Evolutionary conservation across 345 rosid genomes (phyloP), one percentile per base, ranked within the genome.

Genomic region (Trapa bicornis): DNA sequence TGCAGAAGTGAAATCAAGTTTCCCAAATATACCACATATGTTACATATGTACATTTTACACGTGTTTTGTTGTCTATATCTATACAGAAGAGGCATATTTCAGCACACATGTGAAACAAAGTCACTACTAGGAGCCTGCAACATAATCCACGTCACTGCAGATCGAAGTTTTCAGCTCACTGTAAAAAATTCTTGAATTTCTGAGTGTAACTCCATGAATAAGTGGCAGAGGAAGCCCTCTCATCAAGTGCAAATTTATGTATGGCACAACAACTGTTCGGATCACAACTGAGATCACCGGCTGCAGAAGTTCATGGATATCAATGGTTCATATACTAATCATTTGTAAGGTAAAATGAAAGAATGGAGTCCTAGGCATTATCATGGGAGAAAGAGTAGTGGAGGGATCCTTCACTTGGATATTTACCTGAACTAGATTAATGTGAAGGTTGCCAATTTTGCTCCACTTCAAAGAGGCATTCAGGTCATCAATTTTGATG

Each of bases 201-300:
- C 66, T 50, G 11, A 88, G 75, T 0, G 58, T 33, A 57, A 83
- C 79, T 61, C 89, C 83, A 11, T 60, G 75, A 37, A 85, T 74
- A 22, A 82, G 72, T 37, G 91, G 93, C 78, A 91, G 70, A 0
- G 85, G 83, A 67, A 83, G 79, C 58, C 97, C 93, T 71, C 67
- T 79, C 72, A 71, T 68, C 7, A 88, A 79, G 22, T 64, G 86
- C 39, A 68, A 67, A 75, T 88, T 91, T 73, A 85, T 76, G 17
- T 78, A 78, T 1, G 97, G 93, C 58, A 87, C 56, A 70, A 88
- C 68, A 64, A 77, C 69, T 1, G 82, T 78, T 67, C 77, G 74
- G 58, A 89, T 73, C 68, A 87, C 35, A 36, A 41, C 79, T 2
- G 77, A 76, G 50, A 78, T 67, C 9, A 72, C 74, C 0, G 81